Evolutionary conservation across 208 protist genomes (phyloP).

Genomic region (Crithidia sp.): DNA sequence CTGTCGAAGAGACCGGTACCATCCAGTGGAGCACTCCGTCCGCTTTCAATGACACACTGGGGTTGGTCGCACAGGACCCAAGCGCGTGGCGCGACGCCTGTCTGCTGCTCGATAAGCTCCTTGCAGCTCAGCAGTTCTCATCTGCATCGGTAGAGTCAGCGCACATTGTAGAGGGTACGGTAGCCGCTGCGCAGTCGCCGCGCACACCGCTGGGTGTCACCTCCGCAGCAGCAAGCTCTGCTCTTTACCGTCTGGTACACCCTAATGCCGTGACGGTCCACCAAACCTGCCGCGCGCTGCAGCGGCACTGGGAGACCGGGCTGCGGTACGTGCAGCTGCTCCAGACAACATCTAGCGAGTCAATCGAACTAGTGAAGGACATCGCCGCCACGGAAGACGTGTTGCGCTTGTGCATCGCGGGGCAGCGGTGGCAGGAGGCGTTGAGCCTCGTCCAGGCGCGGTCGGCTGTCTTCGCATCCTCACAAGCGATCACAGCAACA

Average conservation of each 20-base stretch:
- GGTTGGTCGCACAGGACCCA: slow-evolving; percentile 36
- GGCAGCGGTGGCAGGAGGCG: slow-evolving; percentile 63
- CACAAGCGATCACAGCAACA: background rate
- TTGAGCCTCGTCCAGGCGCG: slow-evolving; percentile 29
- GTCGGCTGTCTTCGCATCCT: background rate
- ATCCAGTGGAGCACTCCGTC: slow-evolving; percentile 49
- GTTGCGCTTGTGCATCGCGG: slow-evolving; percentile 46
- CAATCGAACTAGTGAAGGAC: slow-evolving; percentile 30
- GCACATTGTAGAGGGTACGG: background rate
- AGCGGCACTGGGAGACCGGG: slow-evolving; percentile 12
- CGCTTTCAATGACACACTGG: slow-evolving; percentile 67
- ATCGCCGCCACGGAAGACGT: slow-evolving; percentile 38
- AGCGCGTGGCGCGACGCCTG: slow-evolving; percentile 52
- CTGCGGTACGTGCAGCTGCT: slow-evolving; percentile 46
- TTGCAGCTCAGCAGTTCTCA: background rate
- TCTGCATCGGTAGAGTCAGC: too few species aligned
- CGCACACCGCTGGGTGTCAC: background rate
- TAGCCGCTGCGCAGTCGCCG: background rate
- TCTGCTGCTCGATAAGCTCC: slow-evolving; percentile 45
- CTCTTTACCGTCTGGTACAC: slow-evolving; percentile 15
- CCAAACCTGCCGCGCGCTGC: slow-evolving; percentile 54
- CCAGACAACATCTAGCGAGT: slow-evolving; percentile 27
- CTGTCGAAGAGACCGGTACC: slow-evolving; percentile 13
- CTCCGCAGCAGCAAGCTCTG: background rate
- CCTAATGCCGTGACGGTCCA: slow-evolving; percentile 70